Evolutionary conservation across 2,329 filamentous ascomycete genomes (phyloP), one percentile per base, ranked within the genome.

Genomic region (Arthrobotrys sphaeroides): DNA sequence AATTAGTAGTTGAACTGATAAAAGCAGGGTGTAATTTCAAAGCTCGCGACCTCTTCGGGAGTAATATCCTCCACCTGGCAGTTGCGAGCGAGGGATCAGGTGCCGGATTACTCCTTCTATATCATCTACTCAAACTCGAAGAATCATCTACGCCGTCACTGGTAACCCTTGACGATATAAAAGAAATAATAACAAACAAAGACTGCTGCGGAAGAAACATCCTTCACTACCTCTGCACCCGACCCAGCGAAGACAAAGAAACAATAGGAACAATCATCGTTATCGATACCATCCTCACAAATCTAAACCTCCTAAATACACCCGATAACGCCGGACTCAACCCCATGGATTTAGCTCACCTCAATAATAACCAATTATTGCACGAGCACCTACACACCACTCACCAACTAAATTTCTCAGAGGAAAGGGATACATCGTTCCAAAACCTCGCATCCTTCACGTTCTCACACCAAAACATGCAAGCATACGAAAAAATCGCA

Each of bases 171-270:
- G 33, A 59, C 13, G 42, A 24, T 5, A 31, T 38, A 5, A 42
- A 20, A n/a, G n/a, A 42, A 10, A 10, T 38, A 7, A 22, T n/a
- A 20, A 13, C 16, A 10, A 36, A 59, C 20, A 12, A n/a, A n/a
- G 43, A 47, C 20, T 13, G 26, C 26, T 59, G 18, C 12, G 53
- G 53, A 16, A 59, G 53, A 20, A 59, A 59, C 36, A 40, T 59
- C 42, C 20, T 59, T 1, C 53, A 59, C 26, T 40, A 59, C 53
- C n/a, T n/a, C n/a, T n/a, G n/a, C n/a, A 16, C 45, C 5, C n/a
- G n/a, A 4, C 20, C 45, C 6, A 18, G 9, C 20, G 45, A 51
- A 26, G 45, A 51, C 4, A 20, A 51, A 18, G n/a, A 51, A 18
- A 7, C 22, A 20, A 22, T 22, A 22, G 45, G 16, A 22, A 6